Percentiles rank a stretch among this genome's conserved stretches.
phyloP scores from a whole-genome alignment of 371 early-diverging fungal genomes.

The Mucor sp. region DNA sequence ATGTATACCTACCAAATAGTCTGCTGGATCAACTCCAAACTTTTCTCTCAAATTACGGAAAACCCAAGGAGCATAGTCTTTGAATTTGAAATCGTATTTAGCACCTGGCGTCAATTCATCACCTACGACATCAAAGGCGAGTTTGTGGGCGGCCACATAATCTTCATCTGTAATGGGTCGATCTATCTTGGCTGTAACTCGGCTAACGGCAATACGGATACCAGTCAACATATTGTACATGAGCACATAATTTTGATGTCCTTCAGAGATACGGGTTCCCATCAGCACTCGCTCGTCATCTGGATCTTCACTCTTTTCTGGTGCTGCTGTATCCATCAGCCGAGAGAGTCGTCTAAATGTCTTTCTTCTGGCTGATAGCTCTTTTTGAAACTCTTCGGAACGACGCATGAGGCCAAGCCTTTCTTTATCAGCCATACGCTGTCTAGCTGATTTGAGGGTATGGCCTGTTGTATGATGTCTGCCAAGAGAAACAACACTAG shows the following conservation, averaged over 20 bases:
- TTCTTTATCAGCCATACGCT: constrained; percentile 32
- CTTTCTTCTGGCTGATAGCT: constrained; percentile 38
- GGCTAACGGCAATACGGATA: constrained; percentile 79
- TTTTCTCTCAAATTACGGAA: constrained; percentile 88
- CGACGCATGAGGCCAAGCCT: constrained; percentile 22
- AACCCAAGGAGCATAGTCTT: constrained; percentile 98
- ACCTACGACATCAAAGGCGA: constrained; percentile 93
- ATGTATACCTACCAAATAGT: constrained; percentile 76
- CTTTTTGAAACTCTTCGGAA: constrained; percentile 47
- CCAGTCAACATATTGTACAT: constrained; percentile 99
- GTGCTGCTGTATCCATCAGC: constrained; percentile 26
- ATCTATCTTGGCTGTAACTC: constrained; percentile 84
- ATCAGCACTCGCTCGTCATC: constrained; percentile 59
- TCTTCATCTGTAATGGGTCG: constrained; percentile 76
- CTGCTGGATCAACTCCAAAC: constrained; percentile 90
- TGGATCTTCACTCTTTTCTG: not conserved
- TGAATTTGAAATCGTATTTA: constrained; percentile 98
- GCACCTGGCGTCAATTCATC: constrained; percentile 93
- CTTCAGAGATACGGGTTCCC: constrained; percentile 70
- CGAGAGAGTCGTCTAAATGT: constrained; percentile 47
- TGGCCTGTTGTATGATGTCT: constrained; percentile 51
- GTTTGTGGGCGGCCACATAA: constrained; percentile 87
- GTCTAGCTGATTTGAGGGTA: constrained; percentile 29
- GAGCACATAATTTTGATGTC: constrained; percentile 75
- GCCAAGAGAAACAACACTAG: constrained; percentile 11